Conservation (phyloP, 768 basidiomycete genomes). For the Stropharia rugosoannulata region DNA sequence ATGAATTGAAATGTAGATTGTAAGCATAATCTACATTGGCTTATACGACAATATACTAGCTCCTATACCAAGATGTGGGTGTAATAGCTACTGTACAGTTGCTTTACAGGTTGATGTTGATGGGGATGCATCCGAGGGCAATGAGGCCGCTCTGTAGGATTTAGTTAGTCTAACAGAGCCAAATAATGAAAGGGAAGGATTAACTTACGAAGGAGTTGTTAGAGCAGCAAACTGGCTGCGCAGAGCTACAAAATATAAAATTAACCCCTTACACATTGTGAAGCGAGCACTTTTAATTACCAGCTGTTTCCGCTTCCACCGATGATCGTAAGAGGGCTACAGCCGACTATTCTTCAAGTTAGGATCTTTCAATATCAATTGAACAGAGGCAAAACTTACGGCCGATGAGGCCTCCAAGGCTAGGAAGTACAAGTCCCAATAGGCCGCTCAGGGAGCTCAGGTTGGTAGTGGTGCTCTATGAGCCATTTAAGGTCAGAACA, state of each 20-base stretch:
- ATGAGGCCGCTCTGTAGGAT: not conserved
- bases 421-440: not conserved
- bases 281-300: not conserved
- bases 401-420: slow-evolving; percentile 1
- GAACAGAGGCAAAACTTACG: not conserved
- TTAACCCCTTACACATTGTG: not conserved
- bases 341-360: not conserved
- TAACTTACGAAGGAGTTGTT: not conserved
- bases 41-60: not conserved
- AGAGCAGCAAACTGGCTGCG: not conserved
- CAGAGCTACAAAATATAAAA: not conserved
- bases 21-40: not conserved
- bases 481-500: not conserved
- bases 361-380: not conserved
- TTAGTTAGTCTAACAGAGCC: not conserved
- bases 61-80: not conserved
- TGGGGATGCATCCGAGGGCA: slow-evolving; percentile 5
- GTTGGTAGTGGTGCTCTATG: not conserved
- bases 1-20: not conserved
- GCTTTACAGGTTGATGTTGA: slow-evolving; percentile 3
- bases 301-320: not conserved
- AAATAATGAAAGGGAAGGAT: too few relatives aligned
- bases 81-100: not conserved
- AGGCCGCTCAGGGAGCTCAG: not conserved
- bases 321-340: not conserved